Evolutionary conservation across 306 rosid genomes (phyloP).

Genomic region (Alnus glutinosa): DNA sequence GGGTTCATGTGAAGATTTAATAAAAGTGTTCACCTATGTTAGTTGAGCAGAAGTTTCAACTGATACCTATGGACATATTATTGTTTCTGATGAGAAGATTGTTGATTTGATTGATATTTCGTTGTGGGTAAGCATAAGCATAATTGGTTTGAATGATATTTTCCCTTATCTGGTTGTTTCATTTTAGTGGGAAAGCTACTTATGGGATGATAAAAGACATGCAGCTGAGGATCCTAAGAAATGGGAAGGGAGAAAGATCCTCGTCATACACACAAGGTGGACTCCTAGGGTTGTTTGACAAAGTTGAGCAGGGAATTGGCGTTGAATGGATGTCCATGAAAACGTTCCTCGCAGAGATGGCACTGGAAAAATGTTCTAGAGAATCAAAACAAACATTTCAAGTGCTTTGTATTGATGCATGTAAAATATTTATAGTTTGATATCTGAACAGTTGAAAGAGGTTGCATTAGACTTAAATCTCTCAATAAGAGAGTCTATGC

Average conservation of each 20-base stretch:
- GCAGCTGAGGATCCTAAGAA: conserved; percentile 62
- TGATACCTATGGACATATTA: background rate
- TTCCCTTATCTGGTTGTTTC: conserved; percentile 11
- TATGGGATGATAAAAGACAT: conserved; percentile 75
- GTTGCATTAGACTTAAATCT: too few species aligned
- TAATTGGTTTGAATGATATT: background rate
- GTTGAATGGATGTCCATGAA: conserved; percentile 71
- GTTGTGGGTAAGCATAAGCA: background rate
- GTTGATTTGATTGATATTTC: conserved; percentile 7
- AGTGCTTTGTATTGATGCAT: conserved; percentile 10
- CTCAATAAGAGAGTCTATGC: too few species aligned
- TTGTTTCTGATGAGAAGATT: conserved; percentile 2
- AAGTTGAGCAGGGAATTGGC: conserved; percentile 85
- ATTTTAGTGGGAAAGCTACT: conserved; percentile 81
- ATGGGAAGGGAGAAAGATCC: conserved; percentile 95
- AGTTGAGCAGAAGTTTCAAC: background rate
- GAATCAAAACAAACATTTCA: conserved; percentile 6
- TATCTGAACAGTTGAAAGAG: too few species aligned
- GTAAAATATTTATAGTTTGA: background rate
- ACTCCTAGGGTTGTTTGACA: conserved; percentile 83
- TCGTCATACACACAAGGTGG: conserved; percentile 93
- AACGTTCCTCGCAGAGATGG: conserved; percentile 75
- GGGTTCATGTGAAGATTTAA: background rate
- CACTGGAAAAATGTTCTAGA: conserved; percentile 76
- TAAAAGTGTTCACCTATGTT: background rate